These are phyloP conservation scores for Ceratocystis ficicola DNA, from an alignment of 2,329 filamentous ascomycete species.

Conservation along the genomic window DNA sequence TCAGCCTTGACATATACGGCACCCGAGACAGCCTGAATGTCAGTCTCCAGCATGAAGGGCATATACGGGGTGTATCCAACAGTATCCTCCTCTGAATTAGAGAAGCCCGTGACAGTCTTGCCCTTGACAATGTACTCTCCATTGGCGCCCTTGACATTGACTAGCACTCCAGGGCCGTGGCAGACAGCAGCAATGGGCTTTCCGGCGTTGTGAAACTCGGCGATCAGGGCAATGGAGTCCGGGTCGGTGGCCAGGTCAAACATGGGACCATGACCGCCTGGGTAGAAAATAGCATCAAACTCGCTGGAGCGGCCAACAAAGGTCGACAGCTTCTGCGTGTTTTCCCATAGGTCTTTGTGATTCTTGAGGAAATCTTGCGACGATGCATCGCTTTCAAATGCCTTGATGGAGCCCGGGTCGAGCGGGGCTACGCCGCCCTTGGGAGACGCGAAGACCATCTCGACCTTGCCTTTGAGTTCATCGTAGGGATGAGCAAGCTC, in stretches of 20 bases:
- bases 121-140: conserved; percentile 45
- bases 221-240: conserved; percentile 46
- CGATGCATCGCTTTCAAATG: conserved; percentile 42
- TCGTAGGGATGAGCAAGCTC: conserved; percentile 56
- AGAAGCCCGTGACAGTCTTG: conserved; percentile 49
- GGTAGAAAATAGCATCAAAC: conserved; percentile 51
- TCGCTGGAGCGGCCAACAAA: conserved; percentile 45
- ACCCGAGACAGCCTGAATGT: conserved; percentile 38
- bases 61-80: conserved; percentile 39
- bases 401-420: conserved; percentile 45
- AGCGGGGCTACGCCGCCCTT: conserved; percentile 50
- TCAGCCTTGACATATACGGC: conserved; percentile 46
- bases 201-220: conserved; percentile 47
- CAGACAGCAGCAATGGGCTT: conserved; percentile 57
- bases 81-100: conserved; percentile 45
- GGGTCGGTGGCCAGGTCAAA: conserved; percentile 50
- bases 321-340: conserved; percentile 45
- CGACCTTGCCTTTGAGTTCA: conserved; percentile 41
- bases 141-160: conserved; percentile 41
- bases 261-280: conserved; percentile 52
- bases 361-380: conserved; percentile 43
- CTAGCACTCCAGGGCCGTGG: conserved; percentile 54
- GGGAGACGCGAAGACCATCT: conserved; percentile 49
- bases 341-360: conserved; percentile 49
- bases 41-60: conserved; percentile 48